Conservation (phyloP, 345 rosid genomes). For the Bruguiera sexangula region DNA sequence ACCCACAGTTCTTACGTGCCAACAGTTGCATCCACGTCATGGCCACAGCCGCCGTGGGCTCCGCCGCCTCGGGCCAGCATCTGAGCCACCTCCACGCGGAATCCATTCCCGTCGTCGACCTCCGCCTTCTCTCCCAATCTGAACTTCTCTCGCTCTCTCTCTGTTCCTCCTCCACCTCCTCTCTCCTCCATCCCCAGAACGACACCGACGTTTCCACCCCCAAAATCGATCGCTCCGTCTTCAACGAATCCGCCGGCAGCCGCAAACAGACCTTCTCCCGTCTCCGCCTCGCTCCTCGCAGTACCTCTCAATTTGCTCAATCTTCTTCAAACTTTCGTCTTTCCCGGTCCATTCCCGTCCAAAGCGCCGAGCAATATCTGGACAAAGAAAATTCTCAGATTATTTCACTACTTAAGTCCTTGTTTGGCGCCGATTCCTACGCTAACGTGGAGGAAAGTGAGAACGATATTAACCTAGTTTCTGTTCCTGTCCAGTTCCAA, state of each 20-base stretch:
- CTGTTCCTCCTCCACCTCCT: slow-evolving; percentile 38
- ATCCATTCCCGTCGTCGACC: slow-evolving; percentile 43
- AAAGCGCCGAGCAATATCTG: slow-evolving; percentile 25
- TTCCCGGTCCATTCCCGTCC: slow-evolving; percentile 21
- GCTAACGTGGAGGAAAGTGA: slow-evolving; percentile 16
- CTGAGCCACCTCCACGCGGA: slow-evolving; percentile 7
- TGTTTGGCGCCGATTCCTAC: slow-evolving; percentile 34
- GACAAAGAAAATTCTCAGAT: slow-evolving; percentile 49
- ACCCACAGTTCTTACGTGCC: no score
- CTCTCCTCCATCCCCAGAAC: slow-evolving; percentile 18
- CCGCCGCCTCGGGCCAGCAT: slow-evolving; percentile 17
- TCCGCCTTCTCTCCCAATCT: slow-evolving; percentile 56
- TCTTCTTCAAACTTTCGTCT: neutral
- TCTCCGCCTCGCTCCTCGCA: slow-evolving; percentile 72
- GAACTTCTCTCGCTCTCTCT: slow-evolving; percentile 50
- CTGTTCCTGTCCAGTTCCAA: slow-evolving; percentile 34
- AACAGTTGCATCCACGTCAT: slow-evolving; percentile 22
- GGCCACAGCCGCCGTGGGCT: slow-evolving; percentile 39
- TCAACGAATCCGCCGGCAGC: slow-evolving; percentile 96
- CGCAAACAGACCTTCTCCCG: slow-evolving; percentile 90
- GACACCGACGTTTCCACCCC: slow-evolving; percentile 53
- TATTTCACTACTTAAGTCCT: slow-evolving; percentile 49
- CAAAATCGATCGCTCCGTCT: slow-evolving; percentile 80
- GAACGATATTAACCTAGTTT: slow-evolving; percentile 27
- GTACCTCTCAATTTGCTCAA: slow-evolving; percentile 22